Percentiles rank a stretch among this genome's conserved stretches.
Evolutionary conservation across 495 filamentous ascomycete genomes (phyloP).

Genomic region (Hyaloscypha variabilis): DNA sequence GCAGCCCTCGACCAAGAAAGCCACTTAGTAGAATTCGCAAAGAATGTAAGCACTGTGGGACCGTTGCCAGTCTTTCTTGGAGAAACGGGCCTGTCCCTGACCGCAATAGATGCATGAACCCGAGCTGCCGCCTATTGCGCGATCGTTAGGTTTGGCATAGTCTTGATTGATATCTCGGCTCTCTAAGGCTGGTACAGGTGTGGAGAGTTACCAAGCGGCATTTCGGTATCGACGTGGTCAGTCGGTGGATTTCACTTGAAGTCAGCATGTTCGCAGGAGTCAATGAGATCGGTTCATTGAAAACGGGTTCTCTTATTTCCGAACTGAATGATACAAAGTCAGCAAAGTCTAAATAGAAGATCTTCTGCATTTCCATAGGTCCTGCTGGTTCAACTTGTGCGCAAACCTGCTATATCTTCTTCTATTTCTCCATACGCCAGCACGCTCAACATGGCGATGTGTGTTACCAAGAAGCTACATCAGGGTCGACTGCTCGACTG

Average conservation of each 20-base stretch:
- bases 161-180: neutral
- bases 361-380: too few species aligned
- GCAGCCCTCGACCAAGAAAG: neutral
- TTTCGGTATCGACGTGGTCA: neutral
- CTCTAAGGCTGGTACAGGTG: neutral
- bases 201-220: neutral
- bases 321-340: neutral
- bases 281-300: neutral
- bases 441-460: too few species aligned
- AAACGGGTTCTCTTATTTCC: neutral
- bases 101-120: neutral
- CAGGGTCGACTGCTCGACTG: neutral
- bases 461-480: too few species aligned
- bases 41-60: neutral
- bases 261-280: neutral
- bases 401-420: too few species aligned
- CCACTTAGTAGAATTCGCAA: neutral
- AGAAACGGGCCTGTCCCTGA: neutral
- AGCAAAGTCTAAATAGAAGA: neutral
- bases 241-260: neutral
- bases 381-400: too few species aligned
- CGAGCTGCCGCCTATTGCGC: neutral
- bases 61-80: neutral
- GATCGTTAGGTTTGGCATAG: neutral
- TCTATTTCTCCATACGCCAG: too few species aligned